Evolutionary conservation across 1,139 yeast species (phyloP).

Genomic region (Candida labiduridarum): DNA sequence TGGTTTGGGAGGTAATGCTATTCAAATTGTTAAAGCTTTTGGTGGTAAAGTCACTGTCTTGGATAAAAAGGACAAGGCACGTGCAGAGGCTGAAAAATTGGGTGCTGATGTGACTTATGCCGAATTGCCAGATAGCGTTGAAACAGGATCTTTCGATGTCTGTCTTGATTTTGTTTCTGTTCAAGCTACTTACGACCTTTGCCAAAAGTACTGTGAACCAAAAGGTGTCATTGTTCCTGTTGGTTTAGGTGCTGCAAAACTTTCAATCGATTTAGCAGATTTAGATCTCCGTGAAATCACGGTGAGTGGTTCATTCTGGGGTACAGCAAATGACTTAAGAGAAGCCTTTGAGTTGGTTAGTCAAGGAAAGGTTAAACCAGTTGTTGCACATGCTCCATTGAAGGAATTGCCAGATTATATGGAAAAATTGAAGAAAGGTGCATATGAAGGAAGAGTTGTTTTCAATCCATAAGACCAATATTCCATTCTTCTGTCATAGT

Average conservation of each 20-base stretch:
- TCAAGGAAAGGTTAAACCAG: constrained; percentile 38
- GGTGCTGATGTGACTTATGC: constrained; percentile 44
- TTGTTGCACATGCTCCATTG: constrained; percentile 32
- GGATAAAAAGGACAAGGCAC: constrained; percentile 38
- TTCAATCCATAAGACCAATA: constrained; percentile 27
- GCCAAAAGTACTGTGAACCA: constrained; percentile 31
- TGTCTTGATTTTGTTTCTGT: constrained; percentile 45
- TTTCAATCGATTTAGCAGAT: constrained; percentile 31
- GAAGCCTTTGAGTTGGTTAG: constrained; percentile 43
- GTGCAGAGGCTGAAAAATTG: constrained; percentile 26
- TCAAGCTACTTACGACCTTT: constrained; percentile 35
- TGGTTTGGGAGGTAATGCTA: constrained; percentile 47
- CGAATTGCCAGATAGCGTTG: constrained; percentile 13
- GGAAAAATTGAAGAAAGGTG: constrained; percentile 34
- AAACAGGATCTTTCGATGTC: constrained; percentile 31
- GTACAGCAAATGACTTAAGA: constrained; percentile 41
- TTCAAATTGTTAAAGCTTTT: constrained; percentile 36
- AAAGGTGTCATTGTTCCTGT: constrained; percentile 41
- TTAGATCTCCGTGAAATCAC: constrained; percentile 41
- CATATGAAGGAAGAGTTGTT: constrained; percentile 43
- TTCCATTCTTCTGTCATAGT: background rate
- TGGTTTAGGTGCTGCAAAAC: constrained; percentile 37
- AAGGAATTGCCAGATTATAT: constrained; percentile 36
- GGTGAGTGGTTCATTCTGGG: constrained; percentile 44
- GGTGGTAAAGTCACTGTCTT: constrained; percentile 32